These are phyloP conservation scores for Ogataea thermomethanolica DNA, from an alignment of 805 yeast genomes.

Conservation along the genomic window DNA sequence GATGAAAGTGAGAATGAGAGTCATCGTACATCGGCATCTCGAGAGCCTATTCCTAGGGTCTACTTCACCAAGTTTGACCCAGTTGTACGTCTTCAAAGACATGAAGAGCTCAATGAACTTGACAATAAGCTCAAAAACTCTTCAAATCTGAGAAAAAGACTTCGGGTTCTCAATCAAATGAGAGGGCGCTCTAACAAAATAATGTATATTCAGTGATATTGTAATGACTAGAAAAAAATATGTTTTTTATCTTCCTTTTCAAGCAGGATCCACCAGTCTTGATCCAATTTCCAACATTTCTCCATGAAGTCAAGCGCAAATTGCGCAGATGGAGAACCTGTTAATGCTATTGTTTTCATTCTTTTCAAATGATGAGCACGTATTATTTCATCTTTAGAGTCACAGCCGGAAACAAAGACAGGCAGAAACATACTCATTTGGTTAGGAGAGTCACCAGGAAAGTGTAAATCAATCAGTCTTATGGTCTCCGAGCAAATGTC, in stretches of 20 bases:
- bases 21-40: slow-evolving; percentile 19
- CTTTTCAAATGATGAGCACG: slow-evolving; percentile 39
- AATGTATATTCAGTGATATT: slow-evolving; percentile 26
- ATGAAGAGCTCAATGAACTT: slow-evolving; percentile 69
- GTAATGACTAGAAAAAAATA: slow-evolving; percentile 37
- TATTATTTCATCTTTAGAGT: slow-evolving; percentile 37
- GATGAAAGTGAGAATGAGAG: slow-evolving; percentile 3
- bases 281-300: slow-evolving; percentile 51
- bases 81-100: slow-evolving; percentile 63
- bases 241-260: slow-evolving; percentile 40
- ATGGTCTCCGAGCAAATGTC: slow-evolving; percentile 42
- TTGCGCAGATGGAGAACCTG: slow-evolving; percentile 37
- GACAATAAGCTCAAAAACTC: slow-evolving; percentile 71
- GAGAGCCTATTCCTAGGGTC: slow-evolving; percentile 11
- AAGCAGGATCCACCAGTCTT: slow-evolving; percentile 51
- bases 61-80: slow-evolving; percentile 64
- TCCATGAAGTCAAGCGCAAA: slow-evolving; percentile 39
- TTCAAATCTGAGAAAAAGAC: slow-evolving; percentile 61
- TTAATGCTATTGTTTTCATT: slow-evolving; percentile 38
- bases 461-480: slow-evolving; percentile 33
- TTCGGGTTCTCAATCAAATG: slow-evolving; percentile 47
- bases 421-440: slow-evolving; percentile 56
- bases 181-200: slow-evolving; percentile 23
- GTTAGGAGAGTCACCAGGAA: slow-evolving; percentile 46
- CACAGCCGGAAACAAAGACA: slow-evolving; percentile 58